phyloP scores from a whole-genome alignment of 495 filamentous ascomycete species.

The Umbilicaria muhlenbergii region DNA sequence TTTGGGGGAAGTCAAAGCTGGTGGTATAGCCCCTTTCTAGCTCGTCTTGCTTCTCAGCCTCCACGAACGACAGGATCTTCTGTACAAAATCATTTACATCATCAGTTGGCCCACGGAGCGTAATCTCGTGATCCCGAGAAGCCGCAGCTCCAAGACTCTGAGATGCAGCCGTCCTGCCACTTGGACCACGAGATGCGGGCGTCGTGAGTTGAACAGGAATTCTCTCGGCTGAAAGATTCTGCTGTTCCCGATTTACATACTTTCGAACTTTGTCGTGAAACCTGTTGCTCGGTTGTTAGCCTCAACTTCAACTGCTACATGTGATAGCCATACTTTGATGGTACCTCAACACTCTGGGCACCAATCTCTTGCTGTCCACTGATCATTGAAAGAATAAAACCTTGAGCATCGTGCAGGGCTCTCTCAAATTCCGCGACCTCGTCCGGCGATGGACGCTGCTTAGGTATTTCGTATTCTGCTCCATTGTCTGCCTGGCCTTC shows the following conservation, averaged over 20 bases:
- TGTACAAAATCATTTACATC: constrained; percentile 52
- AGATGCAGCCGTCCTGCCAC: constrained; percentile 23
- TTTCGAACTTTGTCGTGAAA: constrained; percentile 63
- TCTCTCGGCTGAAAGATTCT: constrained; percentile 41
- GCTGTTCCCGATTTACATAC: constrained; percentile 64
- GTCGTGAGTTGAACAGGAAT: constrained; percentile 60
- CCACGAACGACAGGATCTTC: constrained; percentile 62
- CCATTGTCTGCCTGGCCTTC: constrained; percentile 47
- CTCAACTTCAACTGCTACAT: neutral
- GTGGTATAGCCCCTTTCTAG: constrained; percentile 72
- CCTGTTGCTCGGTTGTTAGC: constrained; percentile 8
- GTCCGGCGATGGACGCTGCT: constrained; percentile 37
- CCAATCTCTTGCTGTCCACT: constrained; percentile 55
- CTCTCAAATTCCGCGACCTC: constrained; percentile 53
- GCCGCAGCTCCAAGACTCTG: neutral
- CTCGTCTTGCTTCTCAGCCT: constrained; percentile 72
- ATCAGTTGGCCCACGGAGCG: constrained; percentile 58
- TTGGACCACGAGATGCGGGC: constrained; percentile 23
- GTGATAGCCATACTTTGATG: constrained; percentile 42
- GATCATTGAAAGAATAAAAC: constrained; percentile 53
- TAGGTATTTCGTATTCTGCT: constrained; percentile 48
- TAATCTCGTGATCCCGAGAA: constrained; percentile 29
- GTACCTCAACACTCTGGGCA: constrained; percentile 47
- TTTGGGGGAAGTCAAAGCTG: constrained; percentile 84
- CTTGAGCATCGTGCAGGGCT: constrained; percentile 53